Base-by-base conservation (phyloP, 352 stramenopile species). In the Aphanomyces stellatus region DNA sequence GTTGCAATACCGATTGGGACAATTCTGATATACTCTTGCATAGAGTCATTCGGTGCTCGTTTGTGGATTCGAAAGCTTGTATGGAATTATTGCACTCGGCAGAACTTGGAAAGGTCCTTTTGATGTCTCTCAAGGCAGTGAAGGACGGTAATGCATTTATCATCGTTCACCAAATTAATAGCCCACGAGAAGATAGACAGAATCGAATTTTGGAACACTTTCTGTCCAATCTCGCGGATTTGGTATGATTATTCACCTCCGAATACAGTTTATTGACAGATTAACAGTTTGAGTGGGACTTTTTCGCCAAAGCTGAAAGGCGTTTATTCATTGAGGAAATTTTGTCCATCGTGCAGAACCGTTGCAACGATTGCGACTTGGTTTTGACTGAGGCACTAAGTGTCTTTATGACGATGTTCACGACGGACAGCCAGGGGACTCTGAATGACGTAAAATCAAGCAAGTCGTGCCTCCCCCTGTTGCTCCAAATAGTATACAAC, bases 1-100 rank as follows among this genome's bases (percentile, higher is more conserved):
- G 28, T 34, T 7, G 6, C 5, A 22, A 51, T 51, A 46, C 33
- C 8, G 2, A 10, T 5, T 19, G 28, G 17, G 25, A 22, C n/a
- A n/a, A 7, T 35, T 2, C 13, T 33, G 24, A 42, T 17, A 59
- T 40, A 6, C 15, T 8, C 15, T 22, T 62, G 10, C 42, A 30
- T 67, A 67, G 60, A 33, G 60, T 67, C n/a, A 56, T 67, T 33
- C 48, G 48, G 27, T 67, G 15, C 27, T 67, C 60, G 30, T 67
- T 48, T 59, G 60, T 67, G 17, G 60, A 67, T 31, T 67, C 60
- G 41, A 51, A 67, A 59, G 30, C 60, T 19, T 67, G 60, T 22
- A 67, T 67, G 60, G 22, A 46, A 24, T 15, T 15, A 40, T 33
- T 67, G n/a, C n/a, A 56, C 15, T 11, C 40, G 6, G 60, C 60